A percentile compares a stretch with the other conserved stretches of the same genome.
Conservation (phyloP, 2,329 filamentous ascomycete species). For the Sporothrix schenckii region DNA sequence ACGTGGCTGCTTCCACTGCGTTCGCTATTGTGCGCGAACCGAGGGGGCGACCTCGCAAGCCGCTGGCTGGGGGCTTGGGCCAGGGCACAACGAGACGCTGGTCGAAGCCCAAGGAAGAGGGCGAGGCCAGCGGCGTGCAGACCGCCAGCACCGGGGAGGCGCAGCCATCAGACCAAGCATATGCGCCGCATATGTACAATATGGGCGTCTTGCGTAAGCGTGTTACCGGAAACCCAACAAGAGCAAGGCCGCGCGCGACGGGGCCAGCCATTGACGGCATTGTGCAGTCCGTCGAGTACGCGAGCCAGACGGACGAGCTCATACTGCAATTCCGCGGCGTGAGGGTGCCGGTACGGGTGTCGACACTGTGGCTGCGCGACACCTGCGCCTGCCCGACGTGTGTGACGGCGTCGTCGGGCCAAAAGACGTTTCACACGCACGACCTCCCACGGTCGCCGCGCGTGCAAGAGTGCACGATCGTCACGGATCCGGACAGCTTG, state of each 20-base stretch:
- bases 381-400: conserved; percentile 60
- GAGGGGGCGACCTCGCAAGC: too few relatives aligned
- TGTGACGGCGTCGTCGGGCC: conserved; percentile 60
- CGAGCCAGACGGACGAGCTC: background rate
- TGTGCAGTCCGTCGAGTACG: background rate
- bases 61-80: too few relatives aligned
- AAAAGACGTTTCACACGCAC: conserved; percentile 66
- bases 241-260: too few relatives aligned
- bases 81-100: too few relatives aligned
- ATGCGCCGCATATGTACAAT: too few relatives aligned
- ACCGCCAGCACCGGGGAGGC: too few relatives aligned
- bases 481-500: background rate
- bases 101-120: too few relatives aligned
- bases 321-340: background rate
- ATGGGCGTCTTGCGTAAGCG: background rate
- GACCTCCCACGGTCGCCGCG: conserved; percentile 57
- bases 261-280: background rate
- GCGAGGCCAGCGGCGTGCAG: too few relatives aligned
- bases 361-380: conserved; percentile 54
- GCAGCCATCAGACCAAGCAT: too few relatives aligned
- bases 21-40: too few relatives aligned
- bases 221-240: background rate
- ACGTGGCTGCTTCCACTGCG: too few relatives aligned
- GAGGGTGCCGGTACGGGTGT: background rate
- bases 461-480: background rate